phyloP scores from a whole-genome alignment of 148 eudicot species.

The Simmondsia chinensis region DNA sequence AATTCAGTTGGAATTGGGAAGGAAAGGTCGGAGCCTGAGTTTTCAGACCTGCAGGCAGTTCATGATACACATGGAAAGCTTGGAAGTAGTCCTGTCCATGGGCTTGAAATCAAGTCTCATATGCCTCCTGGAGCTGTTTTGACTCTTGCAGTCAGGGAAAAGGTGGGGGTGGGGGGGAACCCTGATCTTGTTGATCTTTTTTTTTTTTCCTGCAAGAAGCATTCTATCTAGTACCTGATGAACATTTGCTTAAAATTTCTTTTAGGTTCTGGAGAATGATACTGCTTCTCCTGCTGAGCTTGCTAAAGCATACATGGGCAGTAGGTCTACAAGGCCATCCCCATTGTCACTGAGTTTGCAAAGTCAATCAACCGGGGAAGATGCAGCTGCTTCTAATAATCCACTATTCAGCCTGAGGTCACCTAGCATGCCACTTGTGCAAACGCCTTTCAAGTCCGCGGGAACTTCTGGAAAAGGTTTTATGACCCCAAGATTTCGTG shows the following conservation, averaged over 20 bases:
- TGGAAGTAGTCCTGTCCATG: conserved; percentile 14
- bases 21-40: conserved; percentile 17
- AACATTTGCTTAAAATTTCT: too few species aligned
- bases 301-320: conserved; percentile 96
- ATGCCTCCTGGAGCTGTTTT: conserved; percentile 14
- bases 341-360: conserved; percentile 39
- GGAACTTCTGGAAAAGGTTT: conserved; percentile 45
- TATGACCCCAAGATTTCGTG: conserved; percentile 63
- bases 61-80: conserved; percentile 12
- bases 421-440: conserved; percentile 24
- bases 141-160: conserved; percentile 36
- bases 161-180: conserved; percentile 31
- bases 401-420: conserved; percentile 21
- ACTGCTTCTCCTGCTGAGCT: conserved; percentile 85
- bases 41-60: conserved; percentile 18
- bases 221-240: too few species aligned
- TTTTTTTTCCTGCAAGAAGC: too few species aligned
- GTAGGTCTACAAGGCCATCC: conserved; percentile 43
- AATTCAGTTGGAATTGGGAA: conserved; percentile 18
- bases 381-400: conserved; percentile 20
- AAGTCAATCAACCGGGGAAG: conserved; percentile 34
- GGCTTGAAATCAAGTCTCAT: conserved; percentile 15
- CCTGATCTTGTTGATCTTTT: background rate
- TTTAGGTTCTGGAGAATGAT: conserved; percentile 58
- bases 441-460: conserved; percentile 21